Evolutionary conservation across 495 filamentous ascomycete genomes (phyloP).

Genomic region (Tuber microsphaerosporum): DNA sequence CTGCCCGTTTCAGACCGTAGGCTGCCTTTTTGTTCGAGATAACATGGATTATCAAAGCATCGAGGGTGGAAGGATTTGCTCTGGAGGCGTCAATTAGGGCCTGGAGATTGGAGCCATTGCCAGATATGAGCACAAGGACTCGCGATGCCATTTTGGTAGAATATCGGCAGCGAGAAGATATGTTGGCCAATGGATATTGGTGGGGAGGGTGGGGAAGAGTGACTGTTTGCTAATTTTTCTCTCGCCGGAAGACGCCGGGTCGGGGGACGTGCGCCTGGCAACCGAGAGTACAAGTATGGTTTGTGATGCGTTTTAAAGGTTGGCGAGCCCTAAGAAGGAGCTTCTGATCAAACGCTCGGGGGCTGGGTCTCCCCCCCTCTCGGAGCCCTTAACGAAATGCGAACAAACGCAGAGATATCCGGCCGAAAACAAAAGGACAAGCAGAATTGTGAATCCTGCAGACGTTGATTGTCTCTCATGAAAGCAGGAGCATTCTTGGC

Average conservation of each 20-base stretch:
- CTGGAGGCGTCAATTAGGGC: conserved; percentile 68
- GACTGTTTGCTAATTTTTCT: not conserved
- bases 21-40: conserved; percentile 77
- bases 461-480: no score
- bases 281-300: not conserved
- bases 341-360: no score
- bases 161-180: not conserved
- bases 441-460: no score
- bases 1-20: conserved; percentile 68
- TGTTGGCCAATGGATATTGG: not conserved
- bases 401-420: no score
- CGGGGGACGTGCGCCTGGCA: not conserved
- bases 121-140: conserved; percentile 65
- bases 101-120: conserved; percentile 81
- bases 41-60: conserved; percentile 62
- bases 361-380: no score
- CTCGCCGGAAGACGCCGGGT: not conserved
- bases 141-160: conserved; percentile 26
- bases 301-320: no score
- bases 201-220: not conserved
- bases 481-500: no score
- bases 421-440: no score
- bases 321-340: no score
- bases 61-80: conserved; percentile 50
- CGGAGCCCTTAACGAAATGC: no score